These are phyloP conservation scores for Spirogloea muscicola DNA, from an alignment of 139 green algal species.

Conservation along the genomic window DNA sequence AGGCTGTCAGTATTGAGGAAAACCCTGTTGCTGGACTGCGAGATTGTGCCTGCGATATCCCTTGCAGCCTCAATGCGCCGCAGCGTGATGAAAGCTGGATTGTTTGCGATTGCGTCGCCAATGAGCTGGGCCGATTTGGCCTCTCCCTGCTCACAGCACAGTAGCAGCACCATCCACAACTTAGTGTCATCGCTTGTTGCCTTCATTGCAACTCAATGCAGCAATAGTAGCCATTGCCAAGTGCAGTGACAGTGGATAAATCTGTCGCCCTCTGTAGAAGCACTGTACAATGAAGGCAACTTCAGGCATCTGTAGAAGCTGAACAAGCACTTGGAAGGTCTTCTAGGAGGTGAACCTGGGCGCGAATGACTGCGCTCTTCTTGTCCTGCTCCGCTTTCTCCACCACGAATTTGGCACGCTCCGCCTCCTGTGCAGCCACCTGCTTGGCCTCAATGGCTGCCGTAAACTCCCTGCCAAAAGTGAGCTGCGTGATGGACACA, in stretches of 20 bases:
- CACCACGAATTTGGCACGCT: constrained; percentile 89
- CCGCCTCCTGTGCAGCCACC: constrained; percentile 84
- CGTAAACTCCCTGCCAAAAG: constrained; percentile 94
- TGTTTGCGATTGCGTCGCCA: constrained; percentile 82
- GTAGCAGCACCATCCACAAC: not conserved
- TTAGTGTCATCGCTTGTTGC: not conserved
- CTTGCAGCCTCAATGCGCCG: constrained; percentile 69
- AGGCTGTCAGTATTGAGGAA: constrained; percentile 88
- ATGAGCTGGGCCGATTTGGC: constrained; percentile 87
- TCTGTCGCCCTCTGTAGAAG: not conserved
- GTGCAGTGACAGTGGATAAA: not conserved
- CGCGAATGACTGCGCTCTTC: constrained; percentile 80
- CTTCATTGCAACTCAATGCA: not conserved
- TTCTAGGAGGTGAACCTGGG: constrained; percentile 52
- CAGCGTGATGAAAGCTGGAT: constrained; percentile 83
- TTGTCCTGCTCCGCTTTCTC: constrained; percentile 97
- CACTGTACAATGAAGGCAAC: not conserved
- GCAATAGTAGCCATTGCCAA: not conserved
- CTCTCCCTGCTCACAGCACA: constrained; percentile 65
- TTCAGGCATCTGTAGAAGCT: not conserved
- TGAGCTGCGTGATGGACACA: constrained; percentile 98
- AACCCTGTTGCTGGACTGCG: constrained; percentile 76
- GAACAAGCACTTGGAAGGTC: not conserved
- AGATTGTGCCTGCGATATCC: constrained; percentile 86
- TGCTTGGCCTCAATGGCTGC: constrained; percentile 96